Base-by-base conservation (phyloP, 768 basidiomycete genomes). In the Kwoniella dendrophila region DNA sequence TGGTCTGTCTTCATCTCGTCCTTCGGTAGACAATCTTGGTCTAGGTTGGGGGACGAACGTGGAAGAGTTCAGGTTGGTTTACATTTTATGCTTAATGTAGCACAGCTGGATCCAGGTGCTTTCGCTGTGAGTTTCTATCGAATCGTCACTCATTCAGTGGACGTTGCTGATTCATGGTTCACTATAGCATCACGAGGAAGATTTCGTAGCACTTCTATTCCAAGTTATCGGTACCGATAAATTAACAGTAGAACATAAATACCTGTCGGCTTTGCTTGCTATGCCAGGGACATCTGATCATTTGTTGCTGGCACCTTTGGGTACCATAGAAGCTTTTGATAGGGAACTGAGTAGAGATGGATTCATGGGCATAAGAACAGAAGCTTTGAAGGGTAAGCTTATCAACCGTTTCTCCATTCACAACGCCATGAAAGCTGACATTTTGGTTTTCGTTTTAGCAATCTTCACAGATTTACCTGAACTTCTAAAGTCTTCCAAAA, bases 41-140 rank as follows among this genome's bases (percentile, higher is more conserved):
- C 83, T 59, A 80, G 83, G n/a, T 81, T 88, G 53, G 82, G 81
- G 45, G 81, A 86, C 40, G 75, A 82, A 5, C 74, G 80, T 18
- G 83, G 84, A 62, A 83, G 85, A 4, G 83, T 84, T 34, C 82
- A 87, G 52, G 83, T 90, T 40, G 84, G 86, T 11, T 71, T 90
- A 59, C 83, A 85, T 24, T 85, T 90, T 72, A 85, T 86, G 70
- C 63, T 74, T 22, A 74, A 73, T 30, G 66, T 79, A 1, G 71
- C 73, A 27, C 79, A 82, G 56, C 78, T 86, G 7, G 86, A 90
- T 68, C 85, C 88, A 0, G 81, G 79, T 59, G 82, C 85, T 29
- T 90, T 90, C 68, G 56, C 62, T 58, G 88, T 88, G 58, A 73
- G 84, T 79, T 40, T 11, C 52, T 48, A 18, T 18, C 34, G 34